Percentiles rank a stretch among this genome's conserved stretches.
Conservation (phyloP, 257 asterid genomes). For the Solanum commersonii region DNA sequence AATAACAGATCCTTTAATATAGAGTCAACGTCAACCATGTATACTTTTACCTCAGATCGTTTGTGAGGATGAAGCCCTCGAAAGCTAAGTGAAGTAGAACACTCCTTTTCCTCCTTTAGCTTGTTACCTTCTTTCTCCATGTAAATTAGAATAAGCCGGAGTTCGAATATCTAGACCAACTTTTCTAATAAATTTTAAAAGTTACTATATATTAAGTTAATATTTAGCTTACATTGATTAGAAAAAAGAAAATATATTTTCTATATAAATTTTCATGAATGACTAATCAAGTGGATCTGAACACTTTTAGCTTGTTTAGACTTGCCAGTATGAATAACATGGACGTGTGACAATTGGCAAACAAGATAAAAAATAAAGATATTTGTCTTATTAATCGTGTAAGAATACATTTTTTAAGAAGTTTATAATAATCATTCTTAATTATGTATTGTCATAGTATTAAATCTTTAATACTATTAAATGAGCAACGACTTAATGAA, state of each 20-base stretch:
- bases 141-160: background rate
- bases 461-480: background rate
- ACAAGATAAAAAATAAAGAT: no score
- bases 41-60: background rate
- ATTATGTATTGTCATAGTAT: background rate
- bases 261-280: background rate
- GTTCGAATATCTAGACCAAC: background rate
- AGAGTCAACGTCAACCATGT: background rate
- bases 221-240: background rate
- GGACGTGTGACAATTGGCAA: background rate
- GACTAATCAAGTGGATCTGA: background rate
- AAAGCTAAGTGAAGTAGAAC: background rate
- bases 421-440: background rate
- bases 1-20: background rate
- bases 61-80: background rate
- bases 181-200: background rate
- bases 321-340: no score
- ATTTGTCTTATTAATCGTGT: background rate
- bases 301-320: no score
- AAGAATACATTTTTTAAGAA: background rate
- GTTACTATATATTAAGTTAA: background rate
- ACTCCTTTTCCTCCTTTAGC: background rate
- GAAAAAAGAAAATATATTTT: background rate
- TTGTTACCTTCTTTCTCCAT: background rate
- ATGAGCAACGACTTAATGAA: background rate